Base-by-base conservation (phyloP, 2,329 filamentous ascomycete genomes). In the Chrysosporium keratinophilum region DNA sequence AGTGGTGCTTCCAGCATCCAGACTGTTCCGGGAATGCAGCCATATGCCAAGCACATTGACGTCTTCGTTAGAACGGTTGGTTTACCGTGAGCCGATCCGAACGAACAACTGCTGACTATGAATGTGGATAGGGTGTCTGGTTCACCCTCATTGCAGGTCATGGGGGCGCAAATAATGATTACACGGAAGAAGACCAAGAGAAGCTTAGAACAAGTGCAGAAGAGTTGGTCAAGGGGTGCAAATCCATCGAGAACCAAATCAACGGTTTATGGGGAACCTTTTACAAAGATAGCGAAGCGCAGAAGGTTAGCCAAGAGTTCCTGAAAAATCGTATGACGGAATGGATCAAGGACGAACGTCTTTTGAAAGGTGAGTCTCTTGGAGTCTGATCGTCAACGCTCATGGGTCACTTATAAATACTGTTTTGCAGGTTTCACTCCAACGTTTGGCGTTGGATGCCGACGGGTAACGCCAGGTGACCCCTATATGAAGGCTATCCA, bases 401-500 rank as follows among this genome's bases (percentile, higher is more conserved):
- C 19, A 44, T 37, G 3, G 5, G n/a, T 23, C 12, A 46, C 47
- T 50, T 10, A 33, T 15, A 2, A 12, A 34, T 23, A 23, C 15
- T 19, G 11, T 23, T 20, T 14, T 14, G 9, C 28, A 54, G 51
- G 51, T 14, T 54, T 64, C 1, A 60, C 60, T 15, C 66, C 64
- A 1, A 56, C 61, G 1, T 65, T 60, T 54, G 52, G 55, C 10
- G 55, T 65, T 5, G 75, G 75, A 1, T 78, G 76, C 54, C 66
- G 75, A 9, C 67, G 76, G 1, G 58, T 76, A 15, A 77, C 76
- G 0, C 77, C 76, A 0, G 76, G 76, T 0, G 72, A 73, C 20
- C 75, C 76, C 0, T 79, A 76, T 59, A 70, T 79, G 7, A 74
- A 78, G 59, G 72, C 76, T 2, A 62, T 76, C 5, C 63, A 65